A percentile compares a stretch with the other conserved stretches of the same genome.
These are phyloP conservation scores for Brassica nigra DNA, from an alignment of 345 rosid species.

Conservation along the genomic window DNA sequence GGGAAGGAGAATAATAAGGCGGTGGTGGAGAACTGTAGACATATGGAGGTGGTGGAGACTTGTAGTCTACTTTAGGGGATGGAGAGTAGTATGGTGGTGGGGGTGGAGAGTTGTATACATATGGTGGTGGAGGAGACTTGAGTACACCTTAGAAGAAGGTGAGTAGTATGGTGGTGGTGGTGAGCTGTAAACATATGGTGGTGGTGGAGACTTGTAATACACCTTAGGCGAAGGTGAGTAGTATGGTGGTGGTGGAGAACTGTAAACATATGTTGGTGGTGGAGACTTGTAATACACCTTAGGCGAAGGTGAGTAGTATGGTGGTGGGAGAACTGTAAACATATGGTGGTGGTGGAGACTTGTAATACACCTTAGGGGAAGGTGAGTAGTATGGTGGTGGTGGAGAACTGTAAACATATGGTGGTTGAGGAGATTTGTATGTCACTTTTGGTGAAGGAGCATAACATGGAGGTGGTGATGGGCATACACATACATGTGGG, in stretches of 20 bases:
- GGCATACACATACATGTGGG: neutral
- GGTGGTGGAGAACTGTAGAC: slow-evolving; percentile 10
- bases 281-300: slow-evolving; percentile 15
- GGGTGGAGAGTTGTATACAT: slow-evolving; percentile 19
- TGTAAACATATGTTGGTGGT: neutral
- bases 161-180: slow-evolving; percentile 23
- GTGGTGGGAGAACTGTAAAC: slow-evolving; percentile 9
- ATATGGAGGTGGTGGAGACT: slow-evolving; percentile 7
- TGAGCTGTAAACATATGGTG: slow-evolving; percentile 15
- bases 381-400: neutral
- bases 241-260: neutral
- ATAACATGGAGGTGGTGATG: slow-evolving; percentile 17
- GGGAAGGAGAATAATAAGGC: neutral
- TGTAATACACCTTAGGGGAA: neutral
- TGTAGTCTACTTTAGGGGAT: slow-evolving; percentile 7
- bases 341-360: slow-evolving; percentile 22
- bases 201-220: slow-evolving; percentile 16
- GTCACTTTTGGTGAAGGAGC: neutral
- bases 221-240: neutral
- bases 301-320: neutral
- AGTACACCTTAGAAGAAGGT: neutral
- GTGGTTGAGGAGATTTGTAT: slow-evolving; percentile 15
- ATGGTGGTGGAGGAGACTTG: slow-evolving; percentile 20
- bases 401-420: slow-evolving; percentile 11
- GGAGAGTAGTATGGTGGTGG: slow-evolving; percentile 17